phyloP scores from a whole-genome alignment of 169 alveolate genomes.

The Plasmodium billcollinsi region DNA sequence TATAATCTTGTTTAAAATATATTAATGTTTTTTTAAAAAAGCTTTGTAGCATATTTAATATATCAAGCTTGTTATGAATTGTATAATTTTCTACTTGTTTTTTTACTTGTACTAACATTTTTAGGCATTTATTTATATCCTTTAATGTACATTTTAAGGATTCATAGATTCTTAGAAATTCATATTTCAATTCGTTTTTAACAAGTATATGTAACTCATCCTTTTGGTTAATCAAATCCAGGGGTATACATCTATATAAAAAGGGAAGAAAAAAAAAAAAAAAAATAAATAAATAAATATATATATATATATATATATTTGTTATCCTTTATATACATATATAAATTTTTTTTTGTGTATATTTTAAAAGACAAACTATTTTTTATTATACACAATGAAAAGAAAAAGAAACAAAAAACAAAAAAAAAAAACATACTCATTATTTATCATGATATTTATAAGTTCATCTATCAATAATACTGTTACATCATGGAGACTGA shows the following conservation, averaged over 20 bases:
- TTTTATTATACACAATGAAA: too few species aligned
- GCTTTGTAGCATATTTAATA: conserved; percentile 9
- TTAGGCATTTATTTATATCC: conserved; percentile 32
- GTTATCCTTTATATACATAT: too few species aligned
- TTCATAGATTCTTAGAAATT: conserved; percentile 52
- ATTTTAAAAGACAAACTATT: too few species aligned
- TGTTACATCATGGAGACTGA: conserved; percentile 46
- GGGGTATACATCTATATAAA: conserved; percentile 14
- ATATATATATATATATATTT: not conserved
- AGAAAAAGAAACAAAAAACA: not conserved
- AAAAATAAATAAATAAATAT: conserved; percentile 3
- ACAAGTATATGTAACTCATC: conserved; percentile 23
- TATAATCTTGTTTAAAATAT: conserved; percentile 51
- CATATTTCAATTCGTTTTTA: conserved; percentile 38
- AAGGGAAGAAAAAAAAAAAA: conserved; percentile 3
- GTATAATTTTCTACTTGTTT: conserved; percentile 6
- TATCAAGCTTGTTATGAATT: not conserved
- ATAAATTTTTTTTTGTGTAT: too few species aligned
- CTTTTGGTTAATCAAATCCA: conserved; percentile 17
- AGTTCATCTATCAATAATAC: conserved; percentile 38
- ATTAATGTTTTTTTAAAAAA: conserved; percentile 46
- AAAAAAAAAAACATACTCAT: conserved; percentile 11
- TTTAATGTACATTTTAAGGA: conserved; percentile 12
- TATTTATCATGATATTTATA: conserved; percentile 33
- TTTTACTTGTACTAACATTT: conserved; percentile 20